Evolutionary conservation across 257 asterid species (phyloP).

Genomic region (Striga asiatica): DNA sequence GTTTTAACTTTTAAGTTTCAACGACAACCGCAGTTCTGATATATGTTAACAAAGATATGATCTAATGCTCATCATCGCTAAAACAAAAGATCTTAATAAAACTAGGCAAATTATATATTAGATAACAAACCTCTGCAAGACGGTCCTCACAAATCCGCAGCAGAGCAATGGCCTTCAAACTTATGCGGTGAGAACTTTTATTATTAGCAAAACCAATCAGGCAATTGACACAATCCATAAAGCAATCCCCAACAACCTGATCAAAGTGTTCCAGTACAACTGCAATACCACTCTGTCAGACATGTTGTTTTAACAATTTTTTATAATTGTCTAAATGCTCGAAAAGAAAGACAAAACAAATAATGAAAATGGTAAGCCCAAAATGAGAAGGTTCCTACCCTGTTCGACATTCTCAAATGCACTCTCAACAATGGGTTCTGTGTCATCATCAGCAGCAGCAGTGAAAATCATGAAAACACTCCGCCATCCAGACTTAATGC

Average conservation of each 20-base stretch:
- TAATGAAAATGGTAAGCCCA: background rate
- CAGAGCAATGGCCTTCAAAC: constrained; percentile 98
- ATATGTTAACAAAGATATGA: constrained; percentile 9
- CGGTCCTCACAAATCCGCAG: constrained; percentile 99
- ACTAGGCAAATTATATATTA: constrained; percentile 1
- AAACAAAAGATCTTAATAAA: background rate
- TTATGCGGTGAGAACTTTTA: constrained; percentile 79
- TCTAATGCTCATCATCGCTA: constrained; percentile 1
- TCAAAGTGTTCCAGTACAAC: constrained; percentile 98
- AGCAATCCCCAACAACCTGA: constrained; percentile 98
- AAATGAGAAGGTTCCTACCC: constrained; percentile 37
- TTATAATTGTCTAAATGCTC: constrained; percentile 11
- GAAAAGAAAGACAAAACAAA: background rate
- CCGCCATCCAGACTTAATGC: constrained; percentile 98
- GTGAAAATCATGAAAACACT: constrained; percentile 99
- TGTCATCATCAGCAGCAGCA: constrained; percentile 95
- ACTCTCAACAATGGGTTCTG: constrained; percentile 86
- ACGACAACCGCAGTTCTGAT: background rate
- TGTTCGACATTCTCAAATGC: constrained; percentile 99
- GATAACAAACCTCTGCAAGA: constrained; percentile 83
- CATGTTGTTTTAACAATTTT: constrained; percentile 11
- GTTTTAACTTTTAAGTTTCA: background rate
- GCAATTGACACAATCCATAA: constrained; percentile 99
- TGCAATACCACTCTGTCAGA: constrained; percentile 43
- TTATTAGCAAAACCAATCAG: constrained; percentile 95